These are phyloP conservation scores for Saccharomycopsis babjevae DNA, from an alignment of 805 yeast genomes.

Conservation along the genomic window DNA sequence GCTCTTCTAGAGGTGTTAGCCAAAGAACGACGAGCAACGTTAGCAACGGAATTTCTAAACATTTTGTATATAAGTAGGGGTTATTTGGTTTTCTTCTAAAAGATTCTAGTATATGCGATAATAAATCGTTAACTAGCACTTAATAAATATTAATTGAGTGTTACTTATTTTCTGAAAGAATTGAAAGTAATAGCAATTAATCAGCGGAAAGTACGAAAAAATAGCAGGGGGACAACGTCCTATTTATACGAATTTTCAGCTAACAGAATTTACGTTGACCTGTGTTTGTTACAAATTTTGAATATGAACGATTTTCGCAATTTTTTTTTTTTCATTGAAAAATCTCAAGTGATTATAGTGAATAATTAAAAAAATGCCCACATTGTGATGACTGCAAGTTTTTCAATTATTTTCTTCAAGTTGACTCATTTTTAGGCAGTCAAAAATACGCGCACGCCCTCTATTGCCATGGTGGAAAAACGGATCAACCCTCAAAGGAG, in stretches of 20 bases:
- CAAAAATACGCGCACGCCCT: neutral
- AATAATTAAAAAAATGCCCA: neutral
- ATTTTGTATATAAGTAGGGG: constrained; percentile 15
- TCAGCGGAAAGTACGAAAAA: too few species aligned
- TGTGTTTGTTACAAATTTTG: neutral
- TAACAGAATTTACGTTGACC: too few species aligned
- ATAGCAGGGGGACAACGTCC: too few species aligned
- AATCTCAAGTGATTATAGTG: neutral
- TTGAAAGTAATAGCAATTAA: too few species aligned
- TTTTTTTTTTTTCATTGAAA: neutral
- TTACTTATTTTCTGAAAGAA: too few species aligned
- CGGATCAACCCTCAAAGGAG: too few species aligned
- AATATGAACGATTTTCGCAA: neutral
- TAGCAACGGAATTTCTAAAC: constrained; percentile 37
- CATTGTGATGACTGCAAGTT: neutral
- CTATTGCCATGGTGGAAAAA: neutral
- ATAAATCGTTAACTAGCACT: neutral
- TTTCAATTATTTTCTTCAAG: neutral
- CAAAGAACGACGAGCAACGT: constrained; percentile 31
- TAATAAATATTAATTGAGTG: too few species aligned
- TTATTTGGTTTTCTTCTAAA: neutral
- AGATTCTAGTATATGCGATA: neutral
- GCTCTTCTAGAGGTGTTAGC: constrained; percentile 52
- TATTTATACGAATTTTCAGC: too few species aligned
- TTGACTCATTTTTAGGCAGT: neutral